These are phyloP conservation scores for Camellia granthamiana DNA, from an alignment of 148 eudicot species.

Conservation along the genomic window DNA sequence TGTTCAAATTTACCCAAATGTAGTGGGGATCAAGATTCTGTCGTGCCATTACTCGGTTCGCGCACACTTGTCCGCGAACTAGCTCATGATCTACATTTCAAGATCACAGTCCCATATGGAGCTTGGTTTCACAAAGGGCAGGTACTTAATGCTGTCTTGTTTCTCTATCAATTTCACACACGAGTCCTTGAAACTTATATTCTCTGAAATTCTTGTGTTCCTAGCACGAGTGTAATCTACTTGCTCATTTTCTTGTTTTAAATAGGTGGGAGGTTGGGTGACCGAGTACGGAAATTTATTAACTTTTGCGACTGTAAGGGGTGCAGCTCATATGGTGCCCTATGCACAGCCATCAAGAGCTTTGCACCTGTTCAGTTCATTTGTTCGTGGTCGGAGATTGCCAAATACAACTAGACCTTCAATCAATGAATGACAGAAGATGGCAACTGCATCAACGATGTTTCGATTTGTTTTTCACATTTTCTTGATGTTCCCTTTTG, in stretches of 20 bases:
- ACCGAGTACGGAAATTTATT: slow-evolving; percentile 82
- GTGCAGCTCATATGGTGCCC: slow-evolving; percentile 99
- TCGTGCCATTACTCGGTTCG: slow-evolving; percentile 87
- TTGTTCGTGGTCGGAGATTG: slow-evolving; percentile 56
- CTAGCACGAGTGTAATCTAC: not conserved
- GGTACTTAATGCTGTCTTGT: slow-evolving; percentile 34
- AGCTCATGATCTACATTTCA: slow-evolving; percentile 63
- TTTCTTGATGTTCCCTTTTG: not conserved
- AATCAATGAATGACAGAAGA: slow-evolving; percentile 27
- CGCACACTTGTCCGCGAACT: slow-evolving; percentile 88
- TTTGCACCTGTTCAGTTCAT: slow-evolving; percentile 81
- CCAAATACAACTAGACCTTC: slow-evolving; percentile 58
- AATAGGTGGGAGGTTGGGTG: slow-evolving; percentile 92
- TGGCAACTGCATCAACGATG: not conserved
- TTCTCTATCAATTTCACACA: not conserved
- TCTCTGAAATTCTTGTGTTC: no score
- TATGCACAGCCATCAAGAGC: slow-evolving; percentile 94
- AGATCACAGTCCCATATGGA: slow-evolving; percentile 77
- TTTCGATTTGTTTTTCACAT: not conserved
- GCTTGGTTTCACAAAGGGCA: slow-evolving; percentile 94
- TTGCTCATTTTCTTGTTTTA: not conserved
- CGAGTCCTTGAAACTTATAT: no score
- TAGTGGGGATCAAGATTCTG: slow-evolving; percentile 98
- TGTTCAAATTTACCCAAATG: not conserved
- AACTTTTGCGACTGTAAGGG: slow-evolving; percentile 91